Evolutionary conservation across 495 filamentous ascomycete genomes (phyloP), one percentile per base, ranked within the genome.

Genomic region (Penicillium mononematosum): DNA sequence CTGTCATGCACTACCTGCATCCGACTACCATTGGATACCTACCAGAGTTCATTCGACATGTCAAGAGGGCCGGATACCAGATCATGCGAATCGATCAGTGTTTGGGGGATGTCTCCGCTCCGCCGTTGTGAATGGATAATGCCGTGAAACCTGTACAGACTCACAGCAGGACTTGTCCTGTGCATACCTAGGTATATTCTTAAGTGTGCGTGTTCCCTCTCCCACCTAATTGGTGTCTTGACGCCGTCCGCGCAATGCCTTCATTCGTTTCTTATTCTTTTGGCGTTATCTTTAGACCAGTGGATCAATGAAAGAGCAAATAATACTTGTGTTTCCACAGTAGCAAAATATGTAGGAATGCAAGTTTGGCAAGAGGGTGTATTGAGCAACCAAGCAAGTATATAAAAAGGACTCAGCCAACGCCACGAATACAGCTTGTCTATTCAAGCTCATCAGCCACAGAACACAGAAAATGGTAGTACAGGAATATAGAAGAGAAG

Each of bases 51-150:
- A 91, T 92, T 66, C 71, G 75, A 53, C 75, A 88, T 39, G 85
- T 88, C 34, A 90, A 86, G 75, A 74, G 62, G 8, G 82, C 78
- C 2, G 87, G 87, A 16, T 83, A 88, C 73, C 71, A 77, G 55
- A 69, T 92, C 53, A 91, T 92, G 88, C 76, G 88, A 19, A 83
- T 92, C 45, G 88, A 92, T 66, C 88, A 91, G 75, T 92, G 88
- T 66, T 68, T 92, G 78, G 79, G 82, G 75, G 88, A 91, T 71
- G 85, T 83, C 6, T 74, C 80, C 47, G 85, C 85, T 48, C 87
- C 87, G 19, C 73, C 84, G 17, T 58, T 89, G 63, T 64, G 45
- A 68, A 29, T 19, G 31, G n/a, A 6, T 2, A 8, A 17, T 53
- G 10, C 20, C 17, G 32, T 41, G 42, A 12, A 44, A 50, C 10